phyloP scores from a whole-genome alignment of 1,284 basidiomycete species.

The Ganoderma boninense region DNA sequence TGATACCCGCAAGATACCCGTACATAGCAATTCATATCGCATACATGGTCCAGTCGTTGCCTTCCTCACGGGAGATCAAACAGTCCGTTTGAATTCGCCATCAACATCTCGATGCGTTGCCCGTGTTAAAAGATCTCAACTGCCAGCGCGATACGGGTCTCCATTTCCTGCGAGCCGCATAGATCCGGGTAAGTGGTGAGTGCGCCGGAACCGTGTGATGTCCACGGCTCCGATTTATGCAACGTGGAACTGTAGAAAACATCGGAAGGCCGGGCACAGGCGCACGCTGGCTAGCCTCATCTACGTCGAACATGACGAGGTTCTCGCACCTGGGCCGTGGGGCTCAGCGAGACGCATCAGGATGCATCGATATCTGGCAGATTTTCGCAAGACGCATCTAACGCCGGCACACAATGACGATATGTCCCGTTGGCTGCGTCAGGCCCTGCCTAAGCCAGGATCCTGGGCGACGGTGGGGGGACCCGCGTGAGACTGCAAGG shows the following conservation, averaged over 20 bases:
- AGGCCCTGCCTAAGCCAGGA: constrained; percentile 3
- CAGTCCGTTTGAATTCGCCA: background rate
- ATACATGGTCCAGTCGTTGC: background rate
- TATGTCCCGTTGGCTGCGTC: background rate
- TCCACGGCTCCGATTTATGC: background rate
- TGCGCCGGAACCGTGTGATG: background rate
- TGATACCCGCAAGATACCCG: background rate
- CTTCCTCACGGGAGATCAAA: background rate
- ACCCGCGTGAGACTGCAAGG: background rate
- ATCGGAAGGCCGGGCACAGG: background rate
- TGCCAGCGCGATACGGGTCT: background rate
- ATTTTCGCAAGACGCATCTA: background rate
- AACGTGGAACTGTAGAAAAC: background rate
- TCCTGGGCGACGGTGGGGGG: background rate
- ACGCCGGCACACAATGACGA: background rate
- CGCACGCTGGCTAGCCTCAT: constrained; percentile 2
- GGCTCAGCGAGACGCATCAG: background rate
- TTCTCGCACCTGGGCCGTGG: background rate
- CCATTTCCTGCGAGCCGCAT: no score
- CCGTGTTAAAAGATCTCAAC: background rate
- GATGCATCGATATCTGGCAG: background rate
- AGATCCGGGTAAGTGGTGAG: no score
- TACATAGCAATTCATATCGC: background rate
- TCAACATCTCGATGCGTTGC: no score
- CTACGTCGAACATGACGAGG: constrained; percentile 1